Base-by-base conservation (phyloP, 129 eudicot genomes). In the Tanacetum coccineum region DNA sequence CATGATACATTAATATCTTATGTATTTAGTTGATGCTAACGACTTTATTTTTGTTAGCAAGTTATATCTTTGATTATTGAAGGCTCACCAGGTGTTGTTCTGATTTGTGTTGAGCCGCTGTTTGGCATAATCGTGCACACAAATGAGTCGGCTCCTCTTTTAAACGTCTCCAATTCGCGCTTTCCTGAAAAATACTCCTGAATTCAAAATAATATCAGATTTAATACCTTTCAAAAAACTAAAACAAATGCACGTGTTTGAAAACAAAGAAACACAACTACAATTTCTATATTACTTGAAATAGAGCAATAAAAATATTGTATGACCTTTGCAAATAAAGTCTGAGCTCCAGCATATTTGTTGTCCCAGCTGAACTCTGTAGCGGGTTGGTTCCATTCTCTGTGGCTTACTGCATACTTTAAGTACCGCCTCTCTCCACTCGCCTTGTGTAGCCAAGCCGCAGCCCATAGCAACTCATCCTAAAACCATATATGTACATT, bases 401-500 rank as follows among this genome's bases (percentile, higher is more conserved):
- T n/a, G n/a, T n/a, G n/a, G n/a, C n/a, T n/a, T n/a, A n/a, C n/a
- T n/a, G n/a, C n/a, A n/a, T n/a, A n/a, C n/a, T n/a, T n/a, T n/a
- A n/a, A n/a, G n/a, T n/a, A n/a, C n/a, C n/a, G n/a, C n/a, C n/a
- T n/a, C n/a, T n/a, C n/a, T n/a, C n/a, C n/a, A n/a, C n/a, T n/a
- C n/a, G n/a, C n/a, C n/a, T n/a, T n/a, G n/a, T n/a, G n/a, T n/a
- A n/a, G n/a, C n/a, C n/a, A n/a, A n/a, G n/a, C n/a, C n/a, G n/a
- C n/a, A n/a, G 82, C 96, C 89, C 93, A 85, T 25, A 85, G 58
- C 40, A 88, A 36, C 73, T 88, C 96, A 76, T 84, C 96, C 96
- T 88, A 40, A 53, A 22, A 9, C n/a, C 0, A 15, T 1, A 15
- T 5, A 13, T n/a, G 7, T 13, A 15, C n/a, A n/a, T n/a, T n/a